Evolutionary conservation across 2,329 filamentous ascomycete genomes (phyloP).

Genomic region (Fusarium sp.): DNA sequence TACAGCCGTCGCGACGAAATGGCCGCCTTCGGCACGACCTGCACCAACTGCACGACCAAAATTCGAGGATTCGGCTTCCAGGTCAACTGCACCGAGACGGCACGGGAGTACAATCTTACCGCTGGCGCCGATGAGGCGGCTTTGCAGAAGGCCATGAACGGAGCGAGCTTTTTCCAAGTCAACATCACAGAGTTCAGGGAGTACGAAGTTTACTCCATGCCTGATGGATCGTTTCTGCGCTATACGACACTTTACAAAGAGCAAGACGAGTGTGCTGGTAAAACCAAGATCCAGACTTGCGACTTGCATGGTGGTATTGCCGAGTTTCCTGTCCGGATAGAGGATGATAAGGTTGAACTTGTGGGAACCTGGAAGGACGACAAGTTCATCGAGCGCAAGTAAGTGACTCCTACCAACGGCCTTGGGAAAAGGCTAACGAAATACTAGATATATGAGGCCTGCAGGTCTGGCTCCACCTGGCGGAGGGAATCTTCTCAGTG

Average conservation of each 20-base stretch:
- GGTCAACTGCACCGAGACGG: constrained; percentile 31
- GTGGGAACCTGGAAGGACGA: constrained; percentile 32
- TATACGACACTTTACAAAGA: constrained; percentile 36
- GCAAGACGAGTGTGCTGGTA: constrained; percentile 10
- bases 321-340: constrained; percentile 16
- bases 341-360: constrained; percentile 12
- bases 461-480: background rate
- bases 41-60: constrained; percentile 31
- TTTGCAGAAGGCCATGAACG: constrained; percentile 15
- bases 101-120: constrained; percentile 18
- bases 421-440: background rate
- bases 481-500: constrained; percentile 28
- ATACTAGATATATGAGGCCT: constrained; percentile 30
- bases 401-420: fast-evolving
- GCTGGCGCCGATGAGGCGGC: background rate
- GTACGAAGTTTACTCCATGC: background rate
- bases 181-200: constrained; percentile 31
- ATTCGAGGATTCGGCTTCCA: constrained; percentile 30
- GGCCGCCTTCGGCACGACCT: constrained; percentile 20
- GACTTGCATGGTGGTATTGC: constrained; percentile 36
- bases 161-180: constrained; percentile 30
- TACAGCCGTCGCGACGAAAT: constrained; percentile 33
- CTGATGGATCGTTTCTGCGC: constrained; percentile 28
- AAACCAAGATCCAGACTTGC: constrained; percentile 31
- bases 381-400: constrained; percentile 36